phyloP scores from a whole-genome alignment of 2,329 filamentous ascomycete genomes.

The Trichophyton verrucosum region DNA sequence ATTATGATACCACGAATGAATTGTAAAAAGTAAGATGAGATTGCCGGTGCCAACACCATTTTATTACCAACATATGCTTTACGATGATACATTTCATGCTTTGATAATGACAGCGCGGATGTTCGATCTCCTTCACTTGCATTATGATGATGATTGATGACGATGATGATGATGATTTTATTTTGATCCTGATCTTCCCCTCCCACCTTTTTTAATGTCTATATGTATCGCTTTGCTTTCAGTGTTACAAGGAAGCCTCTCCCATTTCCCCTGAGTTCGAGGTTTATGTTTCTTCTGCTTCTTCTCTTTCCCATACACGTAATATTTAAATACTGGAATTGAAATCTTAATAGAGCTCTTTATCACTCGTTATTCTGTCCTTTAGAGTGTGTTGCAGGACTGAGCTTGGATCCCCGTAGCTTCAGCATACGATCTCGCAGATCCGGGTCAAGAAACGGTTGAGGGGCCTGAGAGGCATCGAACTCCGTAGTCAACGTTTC shows the following conservation, averaged over 20 bases:
- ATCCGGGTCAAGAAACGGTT: slow-evolving; percentile 12
- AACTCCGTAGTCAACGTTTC: slow-evolving; percentile 10
- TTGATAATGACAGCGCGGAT: not conserved
- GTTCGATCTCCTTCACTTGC: not conserved
- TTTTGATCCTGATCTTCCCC: not conserved
- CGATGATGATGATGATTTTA: not conserved
- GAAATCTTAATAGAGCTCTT: not conserved
- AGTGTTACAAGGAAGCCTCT: not conserved
- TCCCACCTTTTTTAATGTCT: not conserved
- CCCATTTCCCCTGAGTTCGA: not conserved
- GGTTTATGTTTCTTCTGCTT: not conserved
- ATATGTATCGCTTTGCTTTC: not conserved
- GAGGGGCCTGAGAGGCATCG: slow-evolving; percentile 10
- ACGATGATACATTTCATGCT: not conserved
- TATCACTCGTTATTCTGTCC: not conserved
- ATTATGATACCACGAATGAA: not conserved
- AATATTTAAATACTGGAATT: not conserved
- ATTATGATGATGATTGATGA: not conserved
- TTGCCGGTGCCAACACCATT: not conserved
- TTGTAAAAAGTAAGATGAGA: not conserved
- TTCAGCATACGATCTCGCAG: not conserved
- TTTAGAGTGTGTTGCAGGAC: not conserved
- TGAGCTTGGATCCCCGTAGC: not conserved
- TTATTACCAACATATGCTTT: not conserved
- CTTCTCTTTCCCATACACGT: not conserved